Conservation (phyloP, 2,329 filamentous ascomycete species). For the Colletotrichum sp. region DNA sequence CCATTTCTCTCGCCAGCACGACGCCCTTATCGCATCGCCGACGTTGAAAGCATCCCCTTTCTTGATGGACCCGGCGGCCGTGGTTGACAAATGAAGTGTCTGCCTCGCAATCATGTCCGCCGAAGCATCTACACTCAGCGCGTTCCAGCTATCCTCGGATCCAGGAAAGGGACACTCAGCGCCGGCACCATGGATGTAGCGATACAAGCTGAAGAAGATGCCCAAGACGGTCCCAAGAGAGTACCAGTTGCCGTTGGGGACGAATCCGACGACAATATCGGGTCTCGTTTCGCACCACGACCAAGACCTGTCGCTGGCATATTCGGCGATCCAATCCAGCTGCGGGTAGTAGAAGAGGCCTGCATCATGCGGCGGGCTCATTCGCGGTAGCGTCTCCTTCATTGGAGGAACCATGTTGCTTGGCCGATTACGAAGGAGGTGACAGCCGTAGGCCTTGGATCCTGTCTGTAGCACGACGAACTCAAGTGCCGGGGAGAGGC, state of each 20-base stretch:
- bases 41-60: constrained; percentile 30
- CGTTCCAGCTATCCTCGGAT: constrained; percentile 37
- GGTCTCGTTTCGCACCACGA: constrained; percentile 44
- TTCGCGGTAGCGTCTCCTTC: constrained; percentile 33
- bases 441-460: constrained; percentile 44
- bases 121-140: constrained; percentile 42
- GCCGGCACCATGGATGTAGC: constrained; percentile 40
- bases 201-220: constrained; percentile 38
- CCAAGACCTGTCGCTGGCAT: constrained; percentile 40
- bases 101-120: constrained; percentile 40
- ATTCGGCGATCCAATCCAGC: constrained; percentile 40
- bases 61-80: constrained; percentile 6
- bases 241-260: constrained; percentile 45
- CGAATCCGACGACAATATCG: constrained; percentile 41
- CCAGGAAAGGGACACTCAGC: constrained; percentile 43
- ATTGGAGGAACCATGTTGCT: constrained; percentile 37
- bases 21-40: constrained; percentile 23
- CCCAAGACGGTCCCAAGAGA: constrained; percentile 22
- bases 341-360: constrained; percentile 45
- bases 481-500: constrained; percentile 36
- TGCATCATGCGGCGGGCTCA: constrained; percentile 36
- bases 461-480: constrained; percentile 41
- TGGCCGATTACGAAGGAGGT: constrained; percentile 43
- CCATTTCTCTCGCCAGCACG: constrained; percentile 29
- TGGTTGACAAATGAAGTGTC: constrained; percentile 24